phyloP scores from a whole-genome alignment of 73 alveolate genomes.

The Blepharisma japonicum region DNA sequence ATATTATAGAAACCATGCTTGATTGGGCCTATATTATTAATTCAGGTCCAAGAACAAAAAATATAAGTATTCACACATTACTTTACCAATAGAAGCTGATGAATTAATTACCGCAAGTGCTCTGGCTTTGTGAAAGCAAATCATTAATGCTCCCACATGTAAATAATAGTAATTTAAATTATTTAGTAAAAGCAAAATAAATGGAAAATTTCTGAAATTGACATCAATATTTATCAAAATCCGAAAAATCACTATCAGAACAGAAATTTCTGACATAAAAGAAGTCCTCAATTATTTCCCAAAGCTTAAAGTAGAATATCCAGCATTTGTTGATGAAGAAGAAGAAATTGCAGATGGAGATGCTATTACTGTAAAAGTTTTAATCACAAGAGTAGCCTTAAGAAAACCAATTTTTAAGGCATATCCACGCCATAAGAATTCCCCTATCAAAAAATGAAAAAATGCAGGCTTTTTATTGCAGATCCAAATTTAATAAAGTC shows the following conservation, averaged over 20 bases:
- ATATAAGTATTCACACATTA: conserved; percentile 6
- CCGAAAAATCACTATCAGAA: conserved; percentile 24
- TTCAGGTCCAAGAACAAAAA: not conserved
- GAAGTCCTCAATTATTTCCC: conserved; percentile 56
- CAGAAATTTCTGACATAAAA: conserved; percentile 51
- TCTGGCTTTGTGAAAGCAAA: conserved; percentile 49
- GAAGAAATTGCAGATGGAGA: conserved; percentile 65
- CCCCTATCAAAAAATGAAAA: conserved; percentile 54
- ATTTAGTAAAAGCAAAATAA: conserved; percentile 46
- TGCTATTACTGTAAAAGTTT: conserved; percentile 49
- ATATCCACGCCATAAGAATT: conserved; percentile 49
- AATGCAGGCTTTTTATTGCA: conserved; percentile 18
- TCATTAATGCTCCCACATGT: conserved; percentile 73
- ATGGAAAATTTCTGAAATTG: conserved; percentile 38
- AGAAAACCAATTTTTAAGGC: conserved; percentile 47
- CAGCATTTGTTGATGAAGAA: conserved; percentile 64
- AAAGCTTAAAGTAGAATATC: conserved; percentile 43
- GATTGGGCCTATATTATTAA: conserved; percentile 6
- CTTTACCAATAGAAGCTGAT: conserved; percentile 43
- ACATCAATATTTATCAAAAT: conserved; percentile 39
- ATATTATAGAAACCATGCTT: not conserved
- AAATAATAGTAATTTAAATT: conserved; percentile 34
- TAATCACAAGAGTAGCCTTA: conserved; percentile 42
- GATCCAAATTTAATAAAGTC: no score
- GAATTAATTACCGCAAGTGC: conserved; percentile 56